Base-by-base conservation (phyloP, 768 basidiomycete species). In the Macrolepiota dolichaula region DNA sequence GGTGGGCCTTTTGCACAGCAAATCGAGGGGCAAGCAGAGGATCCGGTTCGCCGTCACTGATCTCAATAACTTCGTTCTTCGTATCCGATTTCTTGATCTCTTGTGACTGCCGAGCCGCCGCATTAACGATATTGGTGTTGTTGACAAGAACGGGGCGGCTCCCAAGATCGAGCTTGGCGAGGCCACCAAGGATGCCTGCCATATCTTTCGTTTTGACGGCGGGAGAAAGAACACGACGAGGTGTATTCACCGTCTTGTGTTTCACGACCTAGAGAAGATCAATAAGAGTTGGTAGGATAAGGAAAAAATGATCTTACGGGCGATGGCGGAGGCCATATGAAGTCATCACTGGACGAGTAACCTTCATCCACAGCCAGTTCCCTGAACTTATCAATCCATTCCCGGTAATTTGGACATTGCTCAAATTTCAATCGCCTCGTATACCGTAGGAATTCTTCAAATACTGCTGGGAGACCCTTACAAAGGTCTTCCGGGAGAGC, bases 381-480 rank as follows among this genome's bases (percentile, higher is more conserved):
- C 50, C 79, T 72, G 69, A 92, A 92, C 63, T 82, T 81, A n/a
- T 81, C 74, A 25, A 79, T 77, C 90, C 90, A 92, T 10, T 69
- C 69, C 1, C 70, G 76, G 62, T 92, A 92, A 67, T 91, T 84
- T 9, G 90, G 90, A 44, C 76, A 73, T 52, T 89, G 86, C n/a
- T 78, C 74, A 68, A 91, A 92, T 50, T 81, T 79, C 70, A 92
- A 75, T 70, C 82, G 79, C 51, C 91, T 78, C 66, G 86, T 89
- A 70, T 90, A 91, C 55, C 83, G 74, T 56, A 92, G 74, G 63
- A 92, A 90, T 53, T 90, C 89, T 71, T 92, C 90, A 61, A 92
- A 92, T 66, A 84, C 85, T 2, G 76, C 74, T 0, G 90, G 90
- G 29, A 92, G 72, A 17, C 87, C 85, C 50, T 80, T 80, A 62